Evolutionary conservation across 371 early-diverging fungal species (phyloP), one percentile per base, ranked within the genome.

Genomic region (Mucor circinelloides): DNA sequence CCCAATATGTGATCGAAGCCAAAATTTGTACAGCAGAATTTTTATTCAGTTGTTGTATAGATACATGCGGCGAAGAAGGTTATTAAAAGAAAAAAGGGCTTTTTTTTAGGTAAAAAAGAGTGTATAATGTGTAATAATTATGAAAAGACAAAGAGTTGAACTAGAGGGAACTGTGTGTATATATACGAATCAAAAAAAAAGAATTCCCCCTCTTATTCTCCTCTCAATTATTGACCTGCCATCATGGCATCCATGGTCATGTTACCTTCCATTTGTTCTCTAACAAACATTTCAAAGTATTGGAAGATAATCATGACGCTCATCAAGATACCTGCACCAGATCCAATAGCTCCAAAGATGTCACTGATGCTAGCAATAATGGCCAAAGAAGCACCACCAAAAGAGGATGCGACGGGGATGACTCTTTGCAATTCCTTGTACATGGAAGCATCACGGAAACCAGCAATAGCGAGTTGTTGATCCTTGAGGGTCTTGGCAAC

Each of bases 221-320:
- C 28, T 50, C 34, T 25, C 21, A 36, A 8, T 32, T 55, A 56
- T 56, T 61, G 55, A 32, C 58, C 72, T 68, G 68, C 69, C 70
- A 82, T 71, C 82, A 86, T 79, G n/a, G 76, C 74, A 42, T 85
- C 86, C 70, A 87, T 67, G 34, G 82, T 86, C 55, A 64, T 60
- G 40, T 94, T 91, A 60, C 83, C 79, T 72, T 95, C 96, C 67
- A 87, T 83, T 80, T 93, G 95, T 80, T 97, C 98, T 86, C 94
- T 95, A 77, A 94, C 95, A 86, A 98, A 98, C 86, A 97, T 94
- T 84, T 98, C 97, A 87, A 97, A 97, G 90, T 96, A 98, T 85
- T 99, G 98, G 90, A 99, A 99, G 78, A 99, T 98, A 72, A 99
- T 99, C 58, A 99, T 99, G 32, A 99, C 99, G 63, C 98, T 96